Evolutionary conservation across 257 asterid species (phyloP).

Genomic region (Forsythia suspensa): DNA sequence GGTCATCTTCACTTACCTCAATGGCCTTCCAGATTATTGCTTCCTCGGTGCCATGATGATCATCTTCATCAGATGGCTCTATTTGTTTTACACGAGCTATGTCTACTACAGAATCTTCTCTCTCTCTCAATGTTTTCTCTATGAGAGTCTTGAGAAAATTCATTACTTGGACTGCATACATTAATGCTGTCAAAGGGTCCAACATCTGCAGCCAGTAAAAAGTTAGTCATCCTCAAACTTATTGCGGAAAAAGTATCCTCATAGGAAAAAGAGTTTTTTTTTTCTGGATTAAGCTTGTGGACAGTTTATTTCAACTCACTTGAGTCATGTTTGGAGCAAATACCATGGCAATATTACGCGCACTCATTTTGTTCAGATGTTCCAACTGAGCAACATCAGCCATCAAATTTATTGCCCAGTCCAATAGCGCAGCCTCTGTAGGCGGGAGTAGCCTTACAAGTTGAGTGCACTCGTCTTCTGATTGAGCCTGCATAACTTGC

Average conservation of each 20-base stretch:
- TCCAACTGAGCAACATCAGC: conserved; percentile 66
- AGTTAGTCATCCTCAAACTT: not conserved
- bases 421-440: conserved; percentile 58
- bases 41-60: conserved; percentile 14
- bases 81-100: conserved; percentile 2
- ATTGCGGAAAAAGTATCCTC: not conserved
- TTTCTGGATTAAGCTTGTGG: not conserved
- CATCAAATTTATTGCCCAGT: conserved; percentile 67
- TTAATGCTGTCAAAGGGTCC: conserved; percentile 61
- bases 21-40: conserved; percentile 5
- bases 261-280: too few relatives aligned
- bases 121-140: conserved; percentile 46
- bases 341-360: conserved; percentile 61
- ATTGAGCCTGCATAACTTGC: conserved; percentile 49
- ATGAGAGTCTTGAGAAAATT: conserved; percentile 56
- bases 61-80: conserved; percentile 37
- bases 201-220: conserved; percentile 35
- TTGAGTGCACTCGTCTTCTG: conserved; percentile 51
- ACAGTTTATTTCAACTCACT: conserved; percentile 24
- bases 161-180: conserved; percentile 64
- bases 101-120: conserved; percentile 38
- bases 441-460: conserved; percentile 57
- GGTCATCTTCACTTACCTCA: conserved; percentile 20
- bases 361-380: conserved; percentile 59
- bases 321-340: conserved; percentile 77